phyloP scores from a whole-genome alignment of 805 yeast species.

The Ogataea paradorogensis region DNA sequence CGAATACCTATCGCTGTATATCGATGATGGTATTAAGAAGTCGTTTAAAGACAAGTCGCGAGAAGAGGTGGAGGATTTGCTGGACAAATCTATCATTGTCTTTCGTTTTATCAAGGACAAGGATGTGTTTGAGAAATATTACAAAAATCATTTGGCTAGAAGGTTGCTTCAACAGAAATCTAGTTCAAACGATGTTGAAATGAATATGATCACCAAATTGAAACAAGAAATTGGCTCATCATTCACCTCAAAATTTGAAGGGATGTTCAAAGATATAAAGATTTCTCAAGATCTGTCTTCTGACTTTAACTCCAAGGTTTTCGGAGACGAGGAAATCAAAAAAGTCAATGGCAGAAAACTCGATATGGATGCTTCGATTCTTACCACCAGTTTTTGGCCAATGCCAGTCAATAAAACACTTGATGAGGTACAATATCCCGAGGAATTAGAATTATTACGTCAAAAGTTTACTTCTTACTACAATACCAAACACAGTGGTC shows the following conservation, averaged over 20 bases:
- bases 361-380: conserved; percentile 48
- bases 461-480: conserved; percentile 52
- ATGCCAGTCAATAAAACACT: conserved; percentile 41
- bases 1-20: conserved; percentile 54
- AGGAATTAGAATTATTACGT: conserved; percentile 40
- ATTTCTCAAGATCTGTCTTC: conserved; percentile 47
- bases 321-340: conserved; percentile 17
- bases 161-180: conserved; percentile 55
- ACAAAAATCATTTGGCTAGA: conserved; percentile 83
- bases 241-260: conserved; percentile 75
- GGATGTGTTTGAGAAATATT: conserved; percentile 80
- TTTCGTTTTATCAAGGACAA: conserved; percentile 74
- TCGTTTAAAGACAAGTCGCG: conserved; percentile 45
- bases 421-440: conserved; percentile 40
- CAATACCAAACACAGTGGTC: conserved; percentile 48
- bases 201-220: conserved; percentile 59
- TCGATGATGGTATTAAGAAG: conserved; percentile 56
- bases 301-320: conserved; percentile 34
- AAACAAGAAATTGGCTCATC: conserved; percentile 77
- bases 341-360: conserved; percentile 31
- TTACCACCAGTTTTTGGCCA: conserved; percentile 71
- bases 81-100: conserved; percentile 57
- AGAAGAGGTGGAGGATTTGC: conserved; percentile 43
- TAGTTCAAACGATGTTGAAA: conserved; percentile 60
- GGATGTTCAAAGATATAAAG: conserved; percentile 81